A percentile compares a stretch with the other conserved stretches of the same genome.
These are phyloP conservation scores for Stevia rebaudiana DNA, from an alignment of 140 eudicot species.

Conservation along the genomic window DNA sequence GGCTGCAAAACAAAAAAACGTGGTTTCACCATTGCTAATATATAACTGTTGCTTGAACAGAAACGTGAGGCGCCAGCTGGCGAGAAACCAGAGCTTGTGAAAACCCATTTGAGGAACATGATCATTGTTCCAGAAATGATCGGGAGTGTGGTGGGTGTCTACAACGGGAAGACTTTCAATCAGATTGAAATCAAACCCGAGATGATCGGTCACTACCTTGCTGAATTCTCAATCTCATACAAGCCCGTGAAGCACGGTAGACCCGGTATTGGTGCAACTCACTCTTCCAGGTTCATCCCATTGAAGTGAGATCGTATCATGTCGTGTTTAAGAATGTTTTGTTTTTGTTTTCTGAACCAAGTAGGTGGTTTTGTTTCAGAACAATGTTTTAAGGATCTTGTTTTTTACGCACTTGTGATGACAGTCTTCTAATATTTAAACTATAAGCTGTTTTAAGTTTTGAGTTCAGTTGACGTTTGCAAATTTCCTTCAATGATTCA, in stretches of 20 bases:
- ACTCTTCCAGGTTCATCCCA: conserved; percentile 92
- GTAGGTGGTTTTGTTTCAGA: neutral
- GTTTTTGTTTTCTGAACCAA: conserved; percentile 13
- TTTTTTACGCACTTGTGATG: conserved; percentile 5
- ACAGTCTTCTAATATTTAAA: neutral
- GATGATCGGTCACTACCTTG: conserved; percentile 86
- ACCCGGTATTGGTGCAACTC: conserved; percentile 98
- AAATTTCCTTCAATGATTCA: neutral
- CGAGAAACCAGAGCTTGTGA: conserved; percentile 86
- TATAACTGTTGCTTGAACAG: conserved; percentile 22
- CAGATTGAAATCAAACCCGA: conserved; percentile 84
- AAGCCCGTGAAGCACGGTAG: conserved; percentile 98
- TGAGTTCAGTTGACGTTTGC: neutral
- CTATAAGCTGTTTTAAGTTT: neutral
- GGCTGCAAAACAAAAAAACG: neutral
- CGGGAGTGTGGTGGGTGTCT: conserved; percentile 81
- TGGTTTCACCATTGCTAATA: neutral
- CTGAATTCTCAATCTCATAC: conserved; percentile 85
- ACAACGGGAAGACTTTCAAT: conserved; percentile 87
- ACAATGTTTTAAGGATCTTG: conserved; percentile 18
- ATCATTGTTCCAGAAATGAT: conserved; percentile 90
- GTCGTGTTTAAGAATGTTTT: neutral
- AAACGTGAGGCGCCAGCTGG: conserved; percentile 91
- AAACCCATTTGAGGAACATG: conserved; percentile 84
- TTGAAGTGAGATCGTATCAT: conserved; percentile 43